phyloP scores from a whole-genome alignment of 2,329 filamentous ascomycete genomes.

The Elsinoe australis region DNA sequence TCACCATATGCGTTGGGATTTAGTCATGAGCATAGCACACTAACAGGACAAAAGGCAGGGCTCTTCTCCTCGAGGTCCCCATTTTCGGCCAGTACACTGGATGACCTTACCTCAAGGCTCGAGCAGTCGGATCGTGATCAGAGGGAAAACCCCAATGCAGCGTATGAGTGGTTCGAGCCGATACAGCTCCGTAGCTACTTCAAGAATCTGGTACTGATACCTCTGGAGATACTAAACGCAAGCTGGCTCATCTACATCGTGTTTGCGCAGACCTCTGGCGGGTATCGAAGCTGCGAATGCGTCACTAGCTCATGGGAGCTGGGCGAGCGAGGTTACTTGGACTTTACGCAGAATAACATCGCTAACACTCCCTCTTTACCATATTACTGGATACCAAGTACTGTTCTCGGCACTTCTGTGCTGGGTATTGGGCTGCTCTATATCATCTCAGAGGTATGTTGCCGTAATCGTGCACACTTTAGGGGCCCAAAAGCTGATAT shows the following conservation, averaged over 20 bases:
- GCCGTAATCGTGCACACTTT: too few species aligned
- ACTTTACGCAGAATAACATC: conserved; percentile 31
- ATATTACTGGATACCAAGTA: conserved; percentile 30
- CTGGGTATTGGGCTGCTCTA: conserved; percentile 32
- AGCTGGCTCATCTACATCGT: conserved; percentile 34
- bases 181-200: conserved; percentile 2
- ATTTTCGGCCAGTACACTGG: too few species aligned
- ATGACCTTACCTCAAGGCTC: too few species aligned
- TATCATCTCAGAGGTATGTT: conserved; percentile 32
- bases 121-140: too few species aligned
- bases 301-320: conserved; percentile 33
- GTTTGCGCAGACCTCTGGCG: conserved; percentile 37
- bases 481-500: too few species aligned
- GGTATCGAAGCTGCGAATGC: conserved; percentile 38
- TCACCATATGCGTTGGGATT: too few species aligned
- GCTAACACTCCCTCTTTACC: conserved; percentile 28
- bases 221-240: conserved; percentile 32
- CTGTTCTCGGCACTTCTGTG: conserved; percentile 26
- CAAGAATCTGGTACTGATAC: conserved; percentile 28
- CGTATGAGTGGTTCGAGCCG: neutral
- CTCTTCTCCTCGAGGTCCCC: too few species aligned
- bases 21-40: too few species aligned
- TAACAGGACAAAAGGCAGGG: neutral
- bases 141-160: neutral
- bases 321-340: conserved; percentile 37